Evolutionary conservation across 2,329 filamentous ascomycete species (phyloP), one percentile per base, ranked within the genome.

Genomic region (Alternaria hordeiaustralica): DNA sequence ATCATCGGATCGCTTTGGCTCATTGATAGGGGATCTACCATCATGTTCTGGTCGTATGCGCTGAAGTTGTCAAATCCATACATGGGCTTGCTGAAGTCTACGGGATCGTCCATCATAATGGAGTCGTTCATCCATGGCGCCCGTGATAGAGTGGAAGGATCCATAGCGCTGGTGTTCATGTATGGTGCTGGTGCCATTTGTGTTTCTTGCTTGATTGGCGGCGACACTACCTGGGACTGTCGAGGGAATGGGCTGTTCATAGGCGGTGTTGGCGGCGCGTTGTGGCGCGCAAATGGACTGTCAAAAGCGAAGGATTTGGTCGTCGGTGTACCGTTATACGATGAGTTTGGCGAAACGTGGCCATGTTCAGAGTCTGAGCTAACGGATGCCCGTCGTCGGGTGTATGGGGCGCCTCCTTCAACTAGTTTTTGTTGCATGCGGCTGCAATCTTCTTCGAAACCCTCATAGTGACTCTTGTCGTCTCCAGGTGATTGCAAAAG

Each of bases 401-500:
- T 85, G 60, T 80, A 83, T 20, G 83, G 82, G 28, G 84, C 82
- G n/a, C 85, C 86, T 45, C 84, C 81, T 26, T 84, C 83, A 63
- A 87, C 82, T 44, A 89, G 73, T 46, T 84, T 83, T 59, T 86
- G 83, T 72, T 89, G 87, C 76, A 89, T 81, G 26, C 82, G 79
- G 41, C 82, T 81, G 61, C 84, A 82, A 74, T 88, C 85, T 60
- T 90, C 88, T 71, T 90, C 87, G 68, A 90, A 90, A 4, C 78
- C 80, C 63, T 84, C 83, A 54, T 82, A 75, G n/a, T 83, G 80
- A 49, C 58, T 74, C 26, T 61, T 64, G 13, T 84, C 82, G 57
- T 87, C 85, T 25, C 76, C 81, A 60, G 81, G 81, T 47, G 84
- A 77, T 55, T 89, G 86, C 41, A 90, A 76, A 2, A 87, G 83